Percentiles rank a stretch among this genome's conserved stretches.
These are phyloP conservation scores for Caryopteris hybrid DNA, from an alignment of 305 asterid species.

Conservation along the genomic window DNA sequence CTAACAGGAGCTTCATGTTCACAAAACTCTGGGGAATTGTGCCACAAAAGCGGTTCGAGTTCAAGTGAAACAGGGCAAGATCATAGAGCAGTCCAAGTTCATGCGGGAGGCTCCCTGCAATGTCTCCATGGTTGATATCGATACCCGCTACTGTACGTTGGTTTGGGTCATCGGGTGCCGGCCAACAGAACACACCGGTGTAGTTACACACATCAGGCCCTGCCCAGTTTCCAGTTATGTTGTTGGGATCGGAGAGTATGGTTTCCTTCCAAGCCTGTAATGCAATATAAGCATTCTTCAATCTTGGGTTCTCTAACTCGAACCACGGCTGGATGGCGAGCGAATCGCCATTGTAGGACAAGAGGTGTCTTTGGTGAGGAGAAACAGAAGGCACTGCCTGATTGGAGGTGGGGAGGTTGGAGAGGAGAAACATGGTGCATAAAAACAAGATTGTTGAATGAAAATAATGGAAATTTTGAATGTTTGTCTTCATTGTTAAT, in stretches of 20 bases:
- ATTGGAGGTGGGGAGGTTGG: slow-evolving; percentile 13
- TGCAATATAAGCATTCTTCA: slow-evolving; percentile 56
- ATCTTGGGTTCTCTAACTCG: slow-evolving; percentile 30
- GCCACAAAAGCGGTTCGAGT: slow-evolving; percentile 60
- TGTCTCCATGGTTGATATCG: slow-evolving; percentile 48
- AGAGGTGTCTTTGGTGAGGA: slow-evolving; percentile 21
- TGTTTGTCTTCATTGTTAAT: not conserved
- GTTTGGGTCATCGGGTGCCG: slow-evolving; percentile 35
- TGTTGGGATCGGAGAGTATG: slow-evolving; percentile 49
- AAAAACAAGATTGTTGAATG: slow-evolving; percentile 18
- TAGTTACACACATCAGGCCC: slow-evolving; percentile 57
- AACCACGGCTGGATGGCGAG: slow-evolving; percentile 39
- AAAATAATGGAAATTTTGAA: not conserved
- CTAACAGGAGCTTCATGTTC: slow-evolving; percentile 40
- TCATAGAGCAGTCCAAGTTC: slow-evolving; percentile 55
- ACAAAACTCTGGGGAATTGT: slow-evolving; percentile 41
- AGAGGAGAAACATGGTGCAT: slow-evolving; percentile 22
- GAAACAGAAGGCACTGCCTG: not conserved
- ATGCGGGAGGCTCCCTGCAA: slow-evolving; percentile 51
- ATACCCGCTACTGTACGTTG: slow-evolving; percentile 48
- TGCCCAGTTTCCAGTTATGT: slow-evolving; percentile 41
- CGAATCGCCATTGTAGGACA: slow-evolving; percentile 41
- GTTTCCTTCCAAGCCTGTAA: slow-evolving; percentile 60
- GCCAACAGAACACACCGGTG: slow-evolving; percentile 54
- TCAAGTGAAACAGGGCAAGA: slow-evolving; percentile 40